Evolutionary conservation across 805 yeast genomes (phyloP), one percentile per base, ranked within the genome.

Genomic region (Hanseniaspora nectarophila): DNA sequence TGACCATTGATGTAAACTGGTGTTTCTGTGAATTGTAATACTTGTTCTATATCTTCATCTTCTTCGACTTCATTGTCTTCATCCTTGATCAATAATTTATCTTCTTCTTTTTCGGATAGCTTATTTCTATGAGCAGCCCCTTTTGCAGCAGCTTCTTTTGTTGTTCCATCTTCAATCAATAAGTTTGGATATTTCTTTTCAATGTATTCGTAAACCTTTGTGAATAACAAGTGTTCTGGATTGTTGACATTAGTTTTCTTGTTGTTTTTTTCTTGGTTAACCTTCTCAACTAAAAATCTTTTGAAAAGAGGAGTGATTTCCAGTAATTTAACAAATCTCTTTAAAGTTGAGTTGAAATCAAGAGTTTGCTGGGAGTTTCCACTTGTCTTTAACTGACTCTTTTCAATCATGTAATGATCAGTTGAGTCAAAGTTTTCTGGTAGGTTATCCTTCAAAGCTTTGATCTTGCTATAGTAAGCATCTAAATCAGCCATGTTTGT

Each of bases 41-140:
- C 53, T 51, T 67, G 63, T 7, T 62, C 50, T 28, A 53, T 57
- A 13, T 56, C 59, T 20, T 42, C 33, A 31, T 2, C 24, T 21
- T 32, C 9, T 58, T 59, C 23, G 29, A 20, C 32, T 16, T 65
- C 69, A 12, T 65, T 67, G 46, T 71, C 73, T 53, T 75, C 79
- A 44, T 82, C 81, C 56, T 78, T 72, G 67, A 88, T 70, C 54
- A 85, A 69, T 60, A 82, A 87, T 0, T 78, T 86, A 62, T 84
- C 89, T 62, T 83, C 92, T 62, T 83, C 89, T 61, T 78, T 76
- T 59, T 82, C 89, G 3, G 86, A 81, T 60, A 81, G 81, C 26
- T 54, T 58, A n/a, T 55, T 46, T 20, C 56, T 57, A 29, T 53
- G 51, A 6, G 55, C 51, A 32, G 54, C 45, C 15, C 56, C 55